Percentiles rank a stretch among this genome's conserved stretches.
Conservation (phyloP, 2,329 filamentous ascomycete species). For the Cladophialophora immunda region DNA sequence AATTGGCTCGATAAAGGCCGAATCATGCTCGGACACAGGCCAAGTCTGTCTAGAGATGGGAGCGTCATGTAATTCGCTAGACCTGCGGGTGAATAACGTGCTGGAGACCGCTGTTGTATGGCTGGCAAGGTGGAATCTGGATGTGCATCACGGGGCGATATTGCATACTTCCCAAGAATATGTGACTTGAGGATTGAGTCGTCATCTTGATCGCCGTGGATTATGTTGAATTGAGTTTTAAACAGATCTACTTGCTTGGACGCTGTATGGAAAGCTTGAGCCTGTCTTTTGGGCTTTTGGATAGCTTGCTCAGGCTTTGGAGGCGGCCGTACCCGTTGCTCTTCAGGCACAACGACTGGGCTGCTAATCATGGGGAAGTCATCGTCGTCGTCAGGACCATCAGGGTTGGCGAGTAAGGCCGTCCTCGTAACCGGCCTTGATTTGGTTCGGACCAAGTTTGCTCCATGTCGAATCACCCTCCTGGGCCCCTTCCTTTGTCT, state of each 20-base stretch:
- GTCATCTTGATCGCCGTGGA: constrained; percentile 35
- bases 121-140: constrained; percentile 49
- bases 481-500: neutral
- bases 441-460: neutral
- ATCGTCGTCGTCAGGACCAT: constrained; percentile 12
- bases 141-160: constrained; percentile 45
- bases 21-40: constrained; percentile 40
- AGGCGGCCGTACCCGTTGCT: constrained; percentile 1
- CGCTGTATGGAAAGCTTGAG: neutral
- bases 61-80: constrained; percentile 50
- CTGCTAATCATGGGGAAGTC: constrained; percentile 35
- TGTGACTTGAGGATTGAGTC: constrained; percentile 44
- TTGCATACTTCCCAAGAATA: constrained; percentile 45
- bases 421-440: neutral
- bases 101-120: constrained; percentile 49
- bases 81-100: constrained; percentile 45
- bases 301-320: neutral
- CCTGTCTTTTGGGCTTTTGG: neutral
- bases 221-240: constrained; percentile 12
- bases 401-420: neutral
- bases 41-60: constrained; percentile 53
- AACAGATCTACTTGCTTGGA: neutral
- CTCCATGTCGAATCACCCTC: neutral
- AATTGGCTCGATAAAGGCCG: too few species aligned
- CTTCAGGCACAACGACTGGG: constrained; percentile 10